Base-by-base conservation (phyloP, 2,329 filamentous ascomycete genomes). In the Epichloe typhina region DNA sequence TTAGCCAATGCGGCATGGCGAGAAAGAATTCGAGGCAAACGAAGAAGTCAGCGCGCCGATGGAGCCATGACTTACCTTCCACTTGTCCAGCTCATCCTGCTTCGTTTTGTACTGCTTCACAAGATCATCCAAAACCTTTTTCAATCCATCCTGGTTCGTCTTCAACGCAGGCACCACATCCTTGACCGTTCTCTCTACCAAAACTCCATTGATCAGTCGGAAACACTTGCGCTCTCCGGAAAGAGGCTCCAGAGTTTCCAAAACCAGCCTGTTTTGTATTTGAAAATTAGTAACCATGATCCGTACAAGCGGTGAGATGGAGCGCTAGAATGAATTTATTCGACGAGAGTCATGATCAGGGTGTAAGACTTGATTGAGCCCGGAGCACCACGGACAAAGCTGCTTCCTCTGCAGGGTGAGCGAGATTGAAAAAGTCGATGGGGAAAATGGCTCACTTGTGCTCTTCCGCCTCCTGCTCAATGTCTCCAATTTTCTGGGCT, bases 71-170 rank as follows among this genome's bases (percentile, higher is more conserved):
- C 81, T 52, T 71, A 94, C 91, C 88, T 98, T 98, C 93, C 93
- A 98, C 68, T 84, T 90, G 66, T 98, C 91, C 75, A 98, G 80
- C 64, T 98, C 93, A 41, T 88, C 82, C 68, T 98, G 90, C 70
- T 95, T 95, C 35, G 75, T 72, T 74, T 95, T 95, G 76, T 97
- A 97, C 71, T 95, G 88, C 77, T 95, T 96, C 58, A 97, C 79
- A 56, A 98, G 72, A 66, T 96, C 91, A 56, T 96, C 90, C 50
- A 97, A 74, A 33, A 97, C 89, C 71, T 95, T 94, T 70, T 86
- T 93, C 64, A 98, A 66, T 2, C 93, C 91, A 56, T 97, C 91
- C 26, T 88, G 86, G 66, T 98, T 97, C 19, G 89, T 97, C 71
- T 88, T 84, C 54, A 98, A 75, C 26, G 88, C 86, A 5, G 93